Evolutionary conservation across 1,139 yeast species (phyloP).

Genomic region (Nakaseomyces sp.): DNA sequence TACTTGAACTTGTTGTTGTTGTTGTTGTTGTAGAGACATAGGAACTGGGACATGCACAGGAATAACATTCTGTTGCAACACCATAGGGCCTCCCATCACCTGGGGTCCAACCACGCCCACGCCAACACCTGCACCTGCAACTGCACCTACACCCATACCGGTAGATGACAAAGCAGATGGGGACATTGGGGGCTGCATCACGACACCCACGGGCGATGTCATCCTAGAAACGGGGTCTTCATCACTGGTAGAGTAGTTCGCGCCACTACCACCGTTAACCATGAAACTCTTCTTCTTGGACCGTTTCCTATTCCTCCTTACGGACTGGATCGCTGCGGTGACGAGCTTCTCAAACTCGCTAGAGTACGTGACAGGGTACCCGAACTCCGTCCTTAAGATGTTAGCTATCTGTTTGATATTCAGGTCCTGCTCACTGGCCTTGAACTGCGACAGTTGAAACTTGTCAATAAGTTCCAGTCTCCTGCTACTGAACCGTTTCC

Average conservation of each 20-base stretch:
- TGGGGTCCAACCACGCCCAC: not conserved
- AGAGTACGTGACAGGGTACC: slow-evolving; percentile 48
- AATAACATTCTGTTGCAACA: not conserved
- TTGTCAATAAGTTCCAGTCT: slow-evolving; percentile 81
- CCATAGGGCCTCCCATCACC: too few relatives aligned
- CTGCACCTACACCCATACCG: not conserved
- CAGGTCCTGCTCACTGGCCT: slow-evolving; percentile 88
- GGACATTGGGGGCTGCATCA: slow-evolving; percentile 4
- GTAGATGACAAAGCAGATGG: not conserved
- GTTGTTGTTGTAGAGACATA: not conserved
- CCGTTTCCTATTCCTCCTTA: slow-evolving; percentile 57
- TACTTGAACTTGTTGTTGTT: too few relatives aligned
- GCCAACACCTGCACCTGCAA: not conserved
- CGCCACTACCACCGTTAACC: not conserved
- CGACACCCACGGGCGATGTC: slow-evolving; percentile 4
- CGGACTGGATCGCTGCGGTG: slow-evolving; percentile 84
- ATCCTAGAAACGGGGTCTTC: slow-evolving; percentile 5
- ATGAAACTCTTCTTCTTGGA: slow-evolving; percentile 30
- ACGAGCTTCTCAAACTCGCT: slow-evolving; percentile 83
- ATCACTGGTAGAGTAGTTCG: slow-evolving; percentile 7
- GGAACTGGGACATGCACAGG: not conserved
- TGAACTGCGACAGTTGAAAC: slow-evolving; percentile 61
- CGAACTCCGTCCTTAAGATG: slow-evolving; percentile 65
- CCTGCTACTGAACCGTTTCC: slow-evolving; percentile 87
- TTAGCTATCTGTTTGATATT: slow-evolving; percentile 72